Percentiles rank a stretch among this genome's conserved stretches.
These are phyloP conservation scores for Amanita polypyramis DNA, from an alignment of 768 basidiomycete genomes.

Conservation along the genomic window DNA sequence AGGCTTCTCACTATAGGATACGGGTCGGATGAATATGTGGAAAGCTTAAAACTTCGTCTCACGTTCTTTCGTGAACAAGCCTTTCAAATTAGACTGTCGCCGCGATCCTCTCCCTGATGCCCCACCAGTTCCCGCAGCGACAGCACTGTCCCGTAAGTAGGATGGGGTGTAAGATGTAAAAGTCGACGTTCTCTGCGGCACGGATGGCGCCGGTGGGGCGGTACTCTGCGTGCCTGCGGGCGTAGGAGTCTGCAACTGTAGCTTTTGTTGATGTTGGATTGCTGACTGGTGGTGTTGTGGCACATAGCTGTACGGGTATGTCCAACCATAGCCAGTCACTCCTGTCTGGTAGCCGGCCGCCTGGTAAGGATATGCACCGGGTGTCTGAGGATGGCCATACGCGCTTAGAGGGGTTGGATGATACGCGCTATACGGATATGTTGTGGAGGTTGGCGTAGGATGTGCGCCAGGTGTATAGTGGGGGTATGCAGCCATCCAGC, in stretches of 20 bases:
- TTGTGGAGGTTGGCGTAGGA: conserved; percentile 30
- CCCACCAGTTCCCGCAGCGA: conserved; percentile 27
- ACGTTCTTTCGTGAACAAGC: conserved; percentile 77
- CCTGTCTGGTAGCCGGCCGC: conserved; percentile 49
- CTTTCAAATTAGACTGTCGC: conserved; percentile 61
- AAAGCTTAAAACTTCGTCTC: conserved; percentile 19
- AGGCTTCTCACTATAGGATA: conserved; percentile 55
- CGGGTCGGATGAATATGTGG: conserved; percentile 8
- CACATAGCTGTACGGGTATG: conserved; percentile 57
- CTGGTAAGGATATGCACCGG: conserved; percentile 41
- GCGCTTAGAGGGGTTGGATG: conserved; percentile 26
- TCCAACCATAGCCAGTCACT: conserved; percentile 65
- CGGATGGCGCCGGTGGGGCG: conserved; percentile 10
- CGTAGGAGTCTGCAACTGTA: conserved; percentile 19
- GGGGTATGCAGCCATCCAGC: conserved; percentile 15
- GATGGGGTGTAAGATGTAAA: conserved; percentile 51
- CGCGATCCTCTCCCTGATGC: conserved; percentile 38
- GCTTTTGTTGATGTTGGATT: conserved; percentile 13
- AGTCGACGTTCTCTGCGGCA: conserved; percentile 28
- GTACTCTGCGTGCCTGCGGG: conserved; percentile 14
- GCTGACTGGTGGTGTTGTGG: conserved; percentile 27
- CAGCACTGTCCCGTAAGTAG: conserved; percentile 37
- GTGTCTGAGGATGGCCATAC: conserved; percentile 31
- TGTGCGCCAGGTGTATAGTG: conserved; percentile 31
- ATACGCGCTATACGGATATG: conserved; percentile 60